Conservation (phyloP, 441 rosid genomes). For the Sinapis alba region DNA sequence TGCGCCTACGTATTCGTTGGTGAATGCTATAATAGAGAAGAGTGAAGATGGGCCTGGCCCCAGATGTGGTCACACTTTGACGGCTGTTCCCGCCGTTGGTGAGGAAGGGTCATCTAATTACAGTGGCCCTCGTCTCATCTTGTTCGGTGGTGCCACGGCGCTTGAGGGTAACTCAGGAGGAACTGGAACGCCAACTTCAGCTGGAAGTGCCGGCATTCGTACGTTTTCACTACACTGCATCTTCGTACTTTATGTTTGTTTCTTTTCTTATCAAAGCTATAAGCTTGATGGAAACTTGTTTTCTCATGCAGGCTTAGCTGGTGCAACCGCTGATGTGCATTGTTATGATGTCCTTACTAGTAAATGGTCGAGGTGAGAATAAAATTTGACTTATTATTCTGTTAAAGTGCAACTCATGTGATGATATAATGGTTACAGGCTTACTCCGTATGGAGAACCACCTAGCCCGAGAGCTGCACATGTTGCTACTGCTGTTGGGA, state of each 20-base stretch:
- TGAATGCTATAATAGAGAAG: conserved; percentile 80
- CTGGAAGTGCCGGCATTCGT: conserved; percentile 96
- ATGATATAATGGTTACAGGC: conserved; percentile 23
- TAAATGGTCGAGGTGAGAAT: conserved; percentile 91
- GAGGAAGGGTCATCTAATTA: conserved; percentile 86
- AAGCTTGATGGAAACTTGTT: too few relatives aligned
- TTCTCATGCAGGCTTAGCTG: conserved; percentile 74
- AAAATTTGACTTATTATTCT: background rate
- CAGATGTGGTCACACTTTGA: conserved; percentile 94
- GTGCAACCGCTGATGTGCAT: conserved; percentile 98
- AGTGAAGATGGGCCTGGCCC: conserved; percentile 96
- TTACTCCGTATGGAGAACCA: conserved; percentile 92
- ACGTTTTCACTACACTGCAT: conserved; percentile 33
- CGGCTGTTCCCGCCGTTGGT: conserved; percentile 92
- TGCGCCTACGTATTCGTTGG: conserved; percentile 83
- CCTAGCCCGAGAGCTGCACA: conserved; percentile 99
- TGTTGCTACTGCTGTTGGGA: conserved; percentile 98
- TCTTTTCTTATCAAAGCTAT: background rate
- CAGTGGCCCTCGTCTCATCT: conserved; percentile 85
- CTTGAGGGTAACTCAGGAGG: conserved; percentile 94
- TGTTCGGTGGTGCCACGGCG: conserved; percentile 97
- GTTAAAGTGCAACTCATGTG: background rate
- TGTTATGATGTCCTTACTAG: conserved; percentile 87
- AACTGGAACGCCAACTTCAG: conserved; percentile 83
- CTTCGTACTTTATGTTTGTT: background rate